Evolutionary conservation across 768 basidiomycete species (phyloP).

Genomic region (Tylopilus cervinicoccineus): DNA sequence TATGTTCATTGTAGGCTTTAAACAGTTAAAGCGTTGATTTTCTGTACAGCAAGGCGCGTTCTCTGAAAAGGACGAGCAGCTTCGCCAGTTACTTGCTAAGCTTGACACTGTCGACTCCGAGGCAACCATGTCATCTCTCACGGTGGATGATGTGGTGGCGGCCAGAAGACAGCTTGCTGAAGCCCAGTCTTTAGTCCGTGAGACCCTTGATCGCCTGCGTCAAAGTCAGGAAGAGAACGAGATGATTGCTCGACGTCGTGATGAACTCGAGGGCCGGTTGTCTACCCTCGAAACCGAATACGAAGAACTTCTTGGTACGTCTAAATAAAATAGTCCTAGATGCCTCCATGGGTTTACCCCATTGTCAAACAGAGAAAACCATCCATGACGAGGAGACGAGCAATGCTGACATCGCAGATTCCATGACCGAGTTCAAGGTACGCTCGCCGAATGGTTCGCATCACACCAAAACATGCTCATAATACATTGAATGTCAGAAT

Average conservation of each 20-base stretch:
- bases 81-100: slow-evolving; percentile 79
- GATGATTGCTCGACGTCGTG: slow-evolving; percentile 71
- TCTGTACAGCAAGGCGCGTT: slow-evolving; percentile 75
- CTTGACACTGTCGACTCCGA: slow-evolving; percentile 77
- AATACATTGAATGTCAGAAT: slow-evolving; percentile 44
- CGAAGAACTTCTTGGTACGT: slow-evolving; percentile 90
- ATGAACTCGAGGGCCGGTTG: slow-evolving; percentile 84
- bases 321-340: slow-evolving; percentile 1
- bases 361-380: slow-evolving; percentile 67
- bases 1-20: slow-evolving; percentile 36
- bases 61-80: slow-evolving; percentile 93
- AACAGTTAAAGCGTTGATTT: slow-evolving; percentile 4
- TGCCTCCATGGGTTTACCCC: slow-evolving; percentile 3
- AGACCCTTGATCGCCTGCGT: slow-evolving; percentile 84
- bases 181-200: slow-evolving; percentile 78
- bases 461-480: neutral
- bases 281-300: slow-evolving; percentile 86
- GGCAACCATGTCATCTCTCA: slow-evolving; percentile 49
- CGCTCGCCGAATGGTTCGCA: slow-evolving; percentile 6
- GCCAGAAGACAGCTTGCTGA: slow-evolving; percentile 87
- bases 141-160: slow-evolving; percentile 73
- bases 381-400: slow-evolving; percentile 86
- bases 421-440: slow-evolving; percentile 90
- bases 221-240: slow-evolving; percentile 93
- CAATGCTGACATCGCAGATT: slow-evolving; percentile 77